Conservation (phyloP, 139 green algal species). For the Auxenochlorella pyrenoidosa region DNA sequence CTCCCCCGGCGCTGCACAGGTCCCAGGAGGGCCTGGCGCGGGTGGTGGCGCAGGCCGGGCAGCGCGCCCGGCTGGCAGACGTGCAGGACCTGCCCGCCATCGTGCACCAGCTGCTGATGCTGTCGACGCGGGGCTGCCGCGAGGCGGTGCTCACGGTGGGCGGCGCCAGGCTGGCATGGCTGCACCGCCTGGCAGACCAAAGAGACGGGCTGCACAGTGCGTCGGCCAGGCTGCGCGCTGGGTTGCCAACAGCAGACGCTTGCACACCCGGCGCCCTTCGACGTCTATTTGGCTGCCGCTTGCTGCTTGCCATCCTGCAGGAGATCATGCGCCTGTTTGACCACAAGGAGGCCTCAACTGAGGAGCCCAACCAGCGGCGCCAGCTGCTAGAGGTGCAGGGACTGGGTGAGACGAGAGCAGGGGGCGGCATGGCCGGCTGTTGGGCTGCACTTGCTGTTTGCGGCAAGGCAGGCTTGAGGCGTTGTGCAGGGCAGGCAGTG, state of each 20-base stretch:
- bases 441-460: neutral
- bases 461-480: neutral
- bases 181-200: neutral
- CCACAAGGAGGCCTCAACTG: neutral
- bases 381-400: slow-evolving; percentile 41
- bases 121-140: slow-evolving; percentile 14
- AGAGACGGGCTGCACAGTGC: no score
- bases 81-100: slow-evolving; percentile 39
- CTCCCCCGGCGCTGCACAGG: neutral
- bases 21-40: neutral
- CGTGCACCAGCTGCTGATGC: slow-evolving; percentile 41
- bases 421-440: no score
- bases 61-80: slow-evolving; percentile 16
- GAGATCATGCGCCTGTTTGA: slow-evolving; percentile 42
- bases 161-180: neutral
- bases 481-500: no score
- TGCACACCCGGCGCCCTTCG: neutral
- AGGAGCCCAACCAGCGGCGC: slow-evolving; percentile 13
- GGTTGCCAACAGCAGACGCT: neutral
- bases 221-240: neutral
- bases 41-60: neutral
- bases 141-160: slow-evolving; percentile 10
- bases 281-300: neutral
- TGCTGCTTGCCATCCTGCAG: slow-evolving; percentile 3
- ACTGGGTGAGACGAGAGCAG: neutral